Evolutionary conservation across 306 rosid species (phyloP).

Genomic region (Lupinus albus): DNA sequence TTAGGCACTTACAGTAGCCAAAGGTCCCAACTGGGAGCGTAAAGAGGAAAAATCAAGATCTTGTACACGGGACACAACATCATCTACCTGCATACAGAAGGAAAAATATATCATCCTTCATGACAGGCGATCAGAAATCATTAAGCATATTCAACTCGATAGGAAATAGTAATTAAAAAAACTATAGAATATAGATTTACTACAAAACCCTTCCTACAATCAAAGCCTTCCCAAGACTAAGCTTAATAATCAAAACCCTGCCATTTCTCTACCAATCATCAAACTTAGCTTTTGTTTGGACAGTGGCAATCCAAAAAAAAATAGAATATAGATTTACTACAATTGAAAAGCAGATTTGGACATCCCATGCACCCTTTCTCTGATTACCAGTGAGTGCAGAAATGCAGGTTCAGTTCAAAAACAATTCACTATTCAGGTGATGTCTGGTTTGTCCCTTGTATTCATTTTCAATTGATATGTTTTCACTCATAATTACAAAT

Average conservation of each 20-base stretch:
- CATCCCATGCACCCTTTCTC: neutral
- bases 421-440: neutral
- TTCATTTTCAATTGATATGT: neutral
- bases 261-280: neutral
- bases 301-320: neutral
- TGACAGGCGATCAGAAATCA: slow-evolving; percentile 27
- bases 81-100: slow-evolving; percentile 68
- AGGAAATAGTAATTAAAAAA: slow-evolving; percentile 7
- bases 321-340: neutral
- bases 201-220: slow-evolving; percentile 3
- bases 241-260: neutral
- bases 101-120: slow-evolving; percentile 16
- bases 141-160: neutral
- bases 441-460: no score
- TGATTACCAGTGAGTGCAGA: neutral
- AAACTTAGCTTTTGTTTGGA: slow-evolving; percentile 10
- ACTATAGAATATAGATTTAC: no score
- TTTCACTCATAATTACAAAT: neutral
- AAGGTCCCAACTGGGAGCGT: slow-evolving; percentile 86
- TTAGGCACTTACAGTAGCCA: slow-evolving; percentile 76
- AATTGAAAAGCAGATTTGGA: neutral
- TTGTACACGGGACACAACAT: slow-evolving; percentile 81
- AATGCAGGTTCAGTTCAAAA: neutral
- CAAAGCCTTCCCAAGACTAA: neutral
- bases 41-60: slow-evolving; percentile 89